Evolutionary conservation across 2,329 filamentous ascomycete genomes (phyloP).

Genomic region (Fusarium sulawesiense): DNA sequence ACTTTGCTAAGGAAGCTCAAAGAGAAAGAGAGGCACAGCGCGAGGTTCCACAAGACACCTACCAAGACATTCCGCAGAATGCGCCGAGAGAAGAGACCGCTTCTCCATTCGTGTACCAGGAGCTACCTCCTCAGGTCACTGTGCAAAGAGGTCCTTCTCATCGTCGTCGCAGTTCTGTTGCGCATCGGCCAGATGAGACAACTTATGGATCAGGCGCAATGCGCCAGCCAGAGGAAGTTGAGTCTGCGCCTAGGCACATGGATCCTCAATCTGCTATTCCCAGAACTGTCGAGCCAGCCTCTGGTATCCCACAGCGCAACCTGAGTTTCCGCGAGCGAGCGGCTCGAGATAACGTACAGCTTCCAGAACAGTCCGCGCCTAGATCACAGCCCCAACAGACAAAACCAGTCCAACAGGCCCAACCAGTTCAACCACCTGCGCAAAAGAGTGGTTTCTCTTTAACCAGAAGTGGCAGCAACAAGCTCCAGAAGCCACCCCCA

Average conservation of each 20-base stretch:
- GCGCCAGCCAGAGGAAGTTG: conserved; percentile 36
- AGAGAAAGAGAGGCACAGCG: conserved; percentile 26
- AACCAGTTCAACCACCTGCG: conserved; percentile 47
- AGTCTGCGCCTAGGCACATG: conserved; percentile 24
- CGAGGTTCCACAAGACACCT: conserved; percentile 18
- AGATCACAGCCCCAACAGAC: conserved; percentile 45
- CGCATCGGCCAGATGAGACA: conserved; percentile 38
- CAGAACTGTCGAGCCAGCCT: conserved; percentile 56
- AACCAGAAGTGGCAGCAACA: conserved; percentile 66
- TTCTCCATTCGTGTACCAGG: conserved; percentile 30
- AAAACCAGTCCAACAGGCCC: conserved; percentile 44
- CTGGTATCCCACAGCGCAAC: conserved; percentile 62
- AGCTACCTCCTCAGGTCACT: conserved; percentile 25
- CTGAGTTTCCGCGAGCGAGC: conserved; percentile 71
- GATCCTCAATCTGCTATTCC: conserved; percentile 53
- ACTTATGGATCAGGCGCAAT: conserved; percentile 37
- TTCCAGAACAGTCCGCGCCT: conserved; percentile 47
- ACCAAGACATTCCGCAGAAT: conserved; percentile 25
- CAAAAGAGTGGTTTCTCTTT: conserved; percentile 53
- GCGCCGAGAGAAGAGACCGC: conserved; percentile 22
- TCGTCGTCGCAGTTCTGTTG: conserved; percentile 34
- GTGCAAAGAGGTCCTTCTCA: conserved; percentile 36
- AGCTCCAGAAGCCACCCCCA: conserved; percentile 68
- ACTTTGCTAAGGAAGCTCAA: conserved; percentile 20
- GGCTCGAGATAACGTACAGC: conserved; percentile 56